Evolutionary conservation across 2,329 filamentous ascomycete species (phyloP).

Genomic region (Aspergillus aculeatus): DNA sequence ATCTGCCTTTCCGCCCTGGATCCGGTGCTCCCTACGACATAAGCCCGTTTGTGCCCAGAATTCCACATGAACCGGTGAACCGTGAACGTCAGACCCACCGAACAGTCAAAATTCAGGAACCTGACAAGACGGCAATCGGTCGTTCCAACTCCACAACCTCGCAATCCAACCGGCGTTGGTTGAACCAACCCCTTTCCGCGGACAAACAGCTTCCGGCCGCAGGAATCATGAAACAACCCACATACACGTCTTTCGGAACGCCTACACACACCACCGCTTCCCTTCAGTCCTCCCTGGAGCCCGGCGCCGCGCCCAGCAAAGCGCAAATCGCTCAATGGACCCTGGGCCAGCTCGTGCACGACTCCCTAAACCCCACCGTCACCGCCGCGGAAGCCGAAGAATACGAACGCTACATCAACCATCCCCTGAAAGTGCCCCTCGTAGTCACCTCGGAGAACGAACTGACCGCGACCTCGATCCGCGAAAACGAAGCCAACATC

Average conservation of each 20-base stretch:
- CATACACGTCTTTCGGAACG: conserved; percentile 27
- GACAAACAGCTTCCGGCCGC: conserved; percentile 34
- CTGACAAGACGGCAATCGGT: conserved; percentile 48
- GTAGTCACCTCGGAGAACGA: conserved; percentile 47
- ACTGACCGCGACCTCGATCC: conserved; percentile 34
- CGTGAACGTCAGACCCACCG: conserved; percentile 53
- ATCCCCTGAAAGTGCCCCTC: conserved; percentile 84
- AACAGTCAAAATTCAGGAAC: conserved; percentile 69
- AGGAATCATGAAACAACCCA: conserved; percentile 59
- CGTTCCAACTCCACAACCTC: conserved; percentile 24
- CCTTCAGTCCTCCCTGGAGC: conserved; percentile 45
- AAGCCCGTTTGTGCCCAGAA: conserved; percentile 82
- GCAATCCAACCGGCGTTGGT: conserved; percentile 27
- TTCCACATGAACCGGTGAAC: conserved; percentile 54
- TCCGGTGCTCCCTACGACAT: conserved; percentile 71
- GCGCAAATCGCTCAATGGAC: conserved; percentile 80
- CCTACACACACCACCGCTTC: conserved; percentile 19
- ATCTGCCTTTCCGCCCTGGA: conserved; percentile 72
- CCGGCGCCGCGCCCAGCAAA: conserved; percentile 67
- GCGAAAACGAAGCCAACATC: conserved; percentile 44
- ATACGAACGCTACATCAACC: conserved; percentile 83
- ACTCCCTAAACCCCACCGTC: conserved; percentile 83
- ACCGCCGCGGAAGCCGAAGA: conserved; percentile 74
- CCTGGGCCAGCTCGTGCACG: conserved; percentile 78
- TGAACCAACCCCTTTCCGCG: conserved; percentile 33